Conservation (phyloP, 2,329 filamentous ascomycete species). For the Aureobasidium sp. region DNA sequence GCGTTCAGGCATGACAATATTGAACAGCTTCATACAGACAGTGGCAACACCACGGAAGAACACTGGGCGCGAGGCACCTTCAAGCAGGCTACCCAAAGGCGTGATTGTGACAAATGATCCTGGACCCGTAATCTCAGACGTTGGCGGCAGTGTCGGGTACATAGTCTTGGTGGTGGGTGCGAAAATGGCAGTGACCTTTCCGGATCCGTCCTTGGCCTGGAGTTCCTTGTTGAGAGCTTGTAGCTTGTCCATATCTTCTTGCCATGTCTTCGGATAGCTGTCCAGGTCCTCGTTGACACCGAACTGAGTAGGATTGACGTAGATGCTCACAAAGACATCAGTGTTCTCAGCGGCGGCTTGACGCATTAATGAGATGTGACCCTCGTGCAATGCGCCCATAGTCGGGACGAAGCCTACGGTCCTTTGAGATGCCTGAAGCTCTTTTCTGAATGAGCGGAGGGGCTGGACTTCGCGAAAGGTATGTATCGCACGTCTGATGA, state of each 20-base stretch:
- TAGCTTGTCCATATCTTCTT: slow-evolving; percentile 62
- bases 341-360: slow-evolving; percentile 77
- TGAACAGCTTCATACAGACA: slow-evolving; percentile 90
- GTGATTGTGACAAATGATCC: slow-evolving; percentile 91
- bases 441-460: slow-evolving; percentile 62
- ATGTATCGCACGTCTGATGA: slow-evolving; percentile 36
- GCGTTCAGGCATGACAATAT: slow-evolving; percentile 67
- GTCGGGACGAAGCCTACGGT: slow-evolving; percentile 87
- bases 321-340: slow-evolving; percentile 83
- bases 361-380: slow-evolving; percentile 79
- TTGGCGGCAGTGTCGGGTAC: slow-evolving; percentile 75
- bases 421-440: slow-evolving; percentile 58
- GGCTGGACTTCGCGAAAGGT: slow-evolving; percentile 69
- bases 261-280: slow-evolving; percentile 88
- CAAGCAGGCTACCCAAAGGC: slow-evolving; percentile 70
- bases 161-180: slow-evolving; percentile 75
- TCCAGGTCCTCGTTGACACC: slow-evolving; percentile 79
- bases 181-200: slow-evolving; percentile 75
- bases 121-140: slow-evolving; percentile 64
- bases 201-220: slow-evolving; percentile 40
- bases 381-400: slow-evolving; percentile 94
- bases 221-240: slow-evolving; percentile 64
- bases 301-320: slow-evolving; percentile 96
- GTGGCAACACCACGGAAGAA: slow-evolving; percentile 97
- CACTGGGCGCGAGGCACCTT: slow-evolving; percentile 79